Percentiles rank a stretch among this genome's conserved stretches.
These are phyloP conservation scores for Phalaenopsis equestris DNA, from an alignment of 106 monocot species.

Conservation along the genomic window DNA sequence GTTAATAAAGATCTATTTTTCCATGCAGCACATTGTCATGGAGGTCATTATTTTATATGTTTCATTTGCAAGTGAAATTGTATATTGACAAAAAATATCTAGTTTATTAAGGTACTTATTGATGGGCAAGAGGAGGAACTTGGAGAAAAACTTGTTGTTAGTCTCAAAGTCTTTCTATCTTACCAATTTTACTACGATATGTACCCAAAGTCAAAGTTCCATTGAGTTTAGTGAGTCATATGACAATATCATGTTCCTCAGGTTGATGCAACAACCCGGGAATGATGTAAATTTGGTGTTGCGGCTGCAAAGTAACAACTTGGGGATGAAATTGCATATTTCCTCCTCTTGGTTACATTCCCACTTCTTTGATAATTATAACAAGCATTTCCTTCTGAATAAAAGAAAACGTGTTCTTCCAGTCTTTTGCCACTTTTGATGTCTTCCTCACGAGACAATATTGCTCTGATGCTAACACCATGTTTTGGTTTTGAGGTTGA, in stretches of 20 bases:
- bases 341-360: not conserved
- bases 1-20: too few relatives aligned
- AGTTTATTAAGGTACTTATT: not conserved
- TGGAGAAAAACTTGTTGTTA: too few relatives aligned
- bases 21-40: not conserved
- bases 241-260: not conserved
- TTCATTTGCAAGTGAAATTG: not conserved
- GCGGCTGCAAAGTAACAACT: not conserved
- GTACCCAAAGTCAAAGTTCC: too few relatives aligned
- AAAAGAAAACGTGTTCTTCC: not conserved
- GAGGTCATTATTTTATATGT: not conserved
- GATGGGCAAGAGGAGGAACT: too few relatives aligned
- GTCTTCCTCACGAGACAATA: not conserved
- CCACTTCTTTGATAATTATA: not conserved
- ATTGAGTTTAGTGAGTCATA: too few relatives aligned
- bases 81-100: too few relatives aligned
- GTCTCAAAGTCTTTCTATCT: too few relatives aligned
- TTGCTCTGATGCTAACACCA: not conserved
- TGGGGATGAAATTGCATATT: not conserved
- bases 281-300: not conserved
- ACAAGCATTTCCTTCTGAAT: not conserved
- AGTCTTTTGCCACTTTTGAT: not conserved
- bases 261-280: not conserved
- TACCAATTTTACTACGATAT: too few relatives aligned
- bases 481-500: not conserved